These are phyloP conservation scores for Tetrapisispora arboricola DNA, from an alignment of 805 yeast species.

Conservation along the genomic window DNA sequence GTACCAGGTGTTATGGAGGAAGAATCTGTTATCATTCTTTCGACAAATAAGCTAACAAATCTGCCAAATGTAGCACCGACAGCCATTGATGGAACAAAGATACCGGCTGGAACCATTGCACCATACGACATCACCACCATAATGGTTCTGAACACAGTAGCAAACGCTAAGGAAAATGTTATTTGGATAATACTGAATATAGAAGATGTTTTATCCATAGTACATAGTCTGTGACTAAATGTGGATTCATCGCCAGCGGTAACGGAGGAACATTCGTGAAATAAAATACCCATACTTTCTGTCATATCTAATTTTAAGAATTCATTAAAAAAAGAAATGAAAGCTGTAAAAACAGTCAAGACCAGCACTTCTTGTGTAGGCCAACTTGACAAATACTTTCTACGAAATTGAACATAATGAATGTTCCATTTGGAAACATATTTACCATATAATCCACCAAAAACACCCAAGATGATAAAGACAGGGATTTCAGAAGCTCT, in stretches of 20 bases:
- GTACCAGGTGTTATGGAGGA: slow-evolving; percentile 84
- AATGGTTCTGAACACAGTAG: slow-evolving; percentile 59
- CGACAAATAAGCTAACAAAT: slow-evolving; percentile 67
- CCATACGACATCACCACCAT: slow-evolving; percentile 84
- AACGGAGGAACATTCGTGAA: slow-evolving; percentile 57
- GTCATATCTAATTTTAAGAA: slow-evolving; percentile 88
- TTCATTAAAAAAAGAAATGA: slow-evolving; percentile 72
- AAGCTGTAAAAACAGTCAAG: slow-evolving; percentile 59
- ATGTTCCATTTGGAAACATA: slow-evolving; percentile 66
- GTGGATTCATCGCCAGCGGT: slow-evolving; percentile 26
- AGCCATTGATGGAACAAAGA: slow-evolving; percentile 94
- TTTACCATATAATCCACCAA: slow-evolving; percentile 89
- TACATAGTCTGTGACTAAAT: slow-evolving; percentile 35
- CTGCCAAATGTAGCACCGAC: slow-evolving; percentile 94
- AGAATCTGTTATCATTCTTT: slow-evolving; percentile 33
- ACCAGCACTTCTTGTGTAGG: slow-evolving; percentile 58
- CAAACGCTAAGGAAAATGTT: slow-evolving; percentile 48
- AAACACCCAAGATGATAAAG: slow-evolving; percentile 67
- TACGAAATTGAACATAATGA: slow-evolving; percentile 66
- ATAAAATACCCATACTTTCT: slow-evolving; percentile 81
- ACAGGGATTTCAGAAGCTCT: slow-evolving; percentile 74
- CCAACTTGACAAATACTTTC: slow-evolving; percentile 41
- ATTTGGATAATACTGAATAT: slow-evolving; percentile 25
- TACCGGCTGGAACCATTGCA: slow-evolving; percentile 93
- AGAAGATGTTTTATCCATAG: slow-evolving; percentile 26